Evolutionary conservation across 768 basidiomycete species (phyloP).

Genomic region (Dendrothele bispora): DNA sequence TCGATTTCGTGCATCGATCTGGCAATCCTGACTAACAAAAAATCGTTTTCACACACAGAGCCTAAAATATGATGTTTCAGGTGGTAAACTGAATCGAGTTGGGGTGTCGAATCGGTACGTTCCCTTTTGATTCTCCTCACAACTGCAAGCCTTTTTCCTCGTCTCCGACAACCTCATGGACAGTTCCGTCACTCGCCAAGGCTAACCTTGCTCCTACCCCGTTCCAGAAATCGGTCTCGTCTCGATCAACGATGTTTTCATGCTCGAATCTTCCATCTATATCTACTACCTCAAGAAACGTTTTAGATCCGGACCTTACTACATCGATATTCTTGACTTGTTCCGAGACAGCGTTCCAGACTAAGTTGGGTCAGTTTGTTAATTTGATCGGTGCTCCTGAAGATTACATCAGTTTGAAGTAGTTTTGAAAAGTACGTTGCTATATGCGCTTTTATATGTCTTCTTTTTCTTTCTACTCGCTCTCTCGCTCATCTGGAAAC

Average conservation of each 20-base stretch:
- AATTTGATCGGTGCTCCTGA: constrained; percentile 96
- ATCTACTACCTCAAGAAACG: constrained; percentile 82
- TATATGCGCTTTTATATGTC: neutral
- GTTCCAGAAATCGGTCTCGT: constrained; percentile 66
- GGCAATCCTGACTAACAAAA: too few relatives aligned
- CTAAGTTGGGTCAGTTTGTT: constrained; percentile 94
- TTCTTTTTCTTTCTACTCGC: neutral
- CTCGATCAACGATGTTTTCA: constrained; percentile 95
- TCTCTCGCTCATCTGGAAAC: neutral
- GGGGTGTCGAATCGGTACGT: constrained; percentile 93
- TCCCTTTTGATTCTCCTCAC: neutral
- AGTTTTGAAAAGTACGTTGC: constrained; percentile 74
- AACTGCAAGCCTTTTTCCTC: constrained; percentile 98
- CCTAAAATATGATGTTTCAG: constrained; percentile 92
- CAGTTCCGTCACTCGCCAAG: constrained; percentile 85
- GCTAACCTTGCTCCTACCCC: constrained; percentile 94
- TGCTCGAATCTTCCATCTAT: constrained; percentile 95
- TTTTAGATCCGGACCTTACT: constrained; percentile 79
- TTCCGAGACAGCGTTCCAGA: constrained; percentile 92
- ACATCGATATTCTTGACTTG: constrained; percentile 86
- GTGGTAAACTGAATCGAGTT: constrained; percentile 95
- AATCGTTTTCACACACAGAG: constrained; percentile 65
- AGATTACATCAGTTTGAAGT: constrained; percentile 80
- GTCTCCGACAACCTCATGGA: constrained; percentile 99
- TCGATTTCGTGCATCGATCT: neutral